A percentile compares a stretch with the other conserved stretches of the same genome.
phyloP scores from a whole-genome alignment of 2,329 filamentous ascomycete genomes.

The Fusarium veterinarium region DNA sequence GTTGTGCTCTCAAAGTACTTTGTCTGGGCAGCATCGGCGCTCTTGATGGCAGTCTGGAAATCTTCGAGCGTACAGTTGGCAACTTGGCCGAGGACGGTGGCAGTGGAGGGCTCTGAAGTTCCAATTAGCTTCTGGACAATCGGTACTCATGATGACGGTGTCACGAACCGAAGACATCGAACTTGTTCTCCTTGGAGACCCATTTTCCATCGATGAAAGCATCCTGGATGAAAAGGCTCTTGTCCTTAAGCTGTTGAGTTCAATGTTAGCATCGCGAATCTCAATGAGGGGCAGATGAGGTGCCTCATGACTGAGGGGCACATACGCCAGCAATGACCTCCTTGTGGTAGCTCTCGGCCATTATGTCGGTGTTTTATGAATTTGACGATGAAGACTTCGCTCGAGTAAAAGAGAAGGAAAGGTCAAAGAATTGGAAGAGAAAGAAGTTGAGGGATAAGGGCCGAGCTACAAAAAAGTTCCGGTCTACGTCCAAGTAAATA shows the following conservation, averaged over 20 bases:
- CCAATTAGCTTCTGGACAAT: slow-evolving; percentile 5
- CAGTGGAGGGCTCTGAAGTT: slow-evolving; percentile 42
- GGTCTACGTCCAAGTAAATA: slow-evolving; percentile 22
- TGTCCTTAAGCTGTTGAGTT: slow-evolving; percentile 40
- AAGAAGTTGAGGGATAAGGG: background rate
- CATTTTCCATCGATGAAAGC: slow-evolving; percentile 46
- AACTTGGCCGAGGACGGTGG: slow-evolving; percentile 43
- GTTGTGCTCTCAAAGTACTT: slow-evolving; percentile 45
- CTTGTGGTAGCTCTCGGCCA: slow-evolving; percentile 46
- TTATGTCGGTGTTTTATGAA: slow-evolving; percentile 21
- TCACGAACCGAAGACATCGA: slow-evolving; percentile 44
- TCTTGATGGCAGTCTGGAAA: slow-evolving; percentile 44
- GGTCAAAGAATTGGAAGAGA: background rate
- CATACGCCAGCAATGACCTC: slow-evolving; percentile 43
- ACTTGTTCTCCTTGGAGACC: slow-evolving; percentile 46
- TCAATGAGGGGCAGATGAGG: slow-evolving; percentile 1
- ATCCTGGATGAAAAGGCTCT: slow-evolving; percentile 45
- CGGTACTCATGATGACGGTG: background rate
- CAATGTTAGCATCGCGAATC: slow-evolving; percentile 20
- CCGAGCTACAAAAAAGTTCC: background rate
- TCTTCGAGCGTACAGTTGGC: slow-evolving; percentile 45
- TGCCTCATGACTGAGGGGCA: slow-evolving; percentile 37
- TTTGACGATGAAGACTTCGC: slow-evolving; percentile 10
- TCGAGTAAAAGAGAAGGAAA: slow-evolving; percentile 7
- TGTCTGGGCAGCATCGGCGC: slow-evolving; percentile 42